phyloP scores from a whole-genome alignment of 768 basidiomycete genomes.

The Xerocomus brunneocitrinus region DNA sequence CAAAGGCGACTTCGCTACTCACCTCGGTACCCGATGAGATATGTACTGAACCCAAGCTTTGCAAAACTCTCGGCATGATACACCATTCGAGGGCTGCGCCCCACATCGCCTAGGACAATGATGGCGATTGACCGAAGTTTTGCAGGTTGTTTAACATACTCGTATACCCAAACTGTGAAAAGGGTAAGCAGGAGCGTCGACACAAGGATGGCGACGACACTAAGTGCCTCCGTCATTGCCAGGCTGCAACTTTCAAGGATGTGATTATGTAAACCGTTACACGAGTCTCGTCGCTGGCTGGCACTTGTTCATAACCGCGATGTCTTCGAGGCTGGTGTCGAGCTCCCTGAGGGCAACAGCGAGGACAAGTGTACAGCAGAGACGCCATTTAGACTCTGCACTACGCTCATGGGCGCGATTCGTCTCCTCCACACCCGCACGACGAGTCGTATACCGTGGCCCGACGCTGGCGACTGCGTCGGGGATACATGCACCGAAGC shows the following conservation, averaged over 20 bases:
- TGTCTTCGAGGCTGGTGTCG: conserved; percentile 18
- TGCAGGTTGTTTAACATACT: conserved; percentile 21
- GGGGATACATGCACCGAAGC: conserved; percentile 15
- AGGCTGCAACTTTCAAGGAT: background rate
- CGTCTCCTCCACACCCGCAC: conserved; percentile 20
- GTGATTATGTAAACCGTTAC: conserved; percentile 19
- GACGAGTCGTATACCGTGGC: conserved; percentile 26
- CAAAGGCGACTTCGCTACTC: conserved; percentile 14
- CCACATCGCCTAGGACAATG: conserved; percentile 92
- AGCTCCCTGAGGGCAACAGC: conserved; percentile 13
- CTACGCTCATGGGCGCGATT: conserved; percentile 21
- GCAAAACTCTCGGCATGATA: conserved; percentile 95
- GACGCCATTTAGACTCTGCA: conserved; percentile 5
- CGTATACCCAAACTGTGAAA: conserved; percentile 9
- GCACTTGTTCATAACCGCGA: conserved; percentile 8
- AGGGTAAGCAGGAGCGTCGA: conserved; percentile 11
- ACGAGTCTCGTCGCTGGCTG: background rate
- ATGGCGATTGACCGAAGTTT: conserved; percentile 72
- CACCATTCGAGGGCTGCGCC: conserved; percentile 97
- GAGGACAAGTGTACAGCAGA: conserved; percentile 1
- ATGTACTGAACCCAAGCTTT: conserved; percentile 68
- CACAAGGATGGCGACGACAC: conserved; percentile 5
- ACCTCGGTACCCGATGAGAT: conserved; percentile 87
- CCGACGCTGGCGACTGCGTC: conserved; percentile 34
- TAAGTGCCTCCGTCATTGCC: conserved; percentile 5